phyloP scores from a whole-genome alignment of 768 basidiomycete genomes.

The Leccinellum luteum region DNA sequence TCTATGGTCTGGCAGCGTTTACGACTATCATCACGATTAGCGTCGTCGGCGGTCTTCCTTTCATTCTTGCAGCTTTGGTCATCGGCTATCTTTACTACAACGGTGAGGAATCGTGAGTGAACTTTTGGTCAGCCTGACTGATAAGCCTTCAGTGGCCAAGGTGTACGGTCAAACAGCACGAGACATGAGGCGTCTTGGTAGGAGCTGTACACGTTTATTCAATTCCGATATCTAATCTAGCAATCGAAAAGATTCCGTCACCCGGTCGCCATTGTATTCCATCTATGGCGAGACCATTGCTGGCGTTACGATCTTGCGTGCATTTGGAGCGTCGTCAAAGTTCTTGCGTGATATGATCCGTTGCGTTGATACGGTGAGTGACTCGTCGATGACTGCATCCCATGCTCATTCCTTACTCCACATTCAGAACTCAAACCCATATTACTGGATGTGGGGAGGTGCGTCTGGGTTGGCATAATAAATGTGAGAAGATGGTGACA shows the following conservation, averaged over 20 bases:
- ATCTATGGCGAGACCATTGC: slow-evolving; percentile 52
- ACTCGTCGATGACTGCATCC: not conserved
- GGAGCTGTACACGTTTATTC: slow-evolving; percentile 12
- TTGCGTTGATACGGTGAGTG: slow-evolving; percentile 73
- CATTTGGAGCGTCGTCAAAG: slow-evolving; percentile 87
- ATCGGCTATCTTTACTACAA: slow-evolving; percentile 69
- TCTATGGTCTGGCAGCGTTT: slow-evolving; percentile 63
- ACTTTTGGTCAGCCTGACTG: not conserved
- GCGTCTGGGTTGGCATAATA: slow-evolving; percentile 11
- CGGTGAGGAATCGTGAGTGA: slow-evolving; percentile 39
- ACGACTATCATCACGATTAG: slow-evolving; percentile 77
- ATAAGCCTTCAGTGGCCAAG: slow-evolving; percentile 34
- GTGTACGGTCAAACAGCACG: slow-evolving; percentile 83
- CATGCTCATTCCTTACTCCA: not conserved
- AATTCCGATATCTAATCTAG: not conserved
- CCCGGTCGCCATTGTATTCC: slow-evolving; percentile 47
- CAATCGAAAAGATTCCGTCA: slow-evolving; percentile 40
- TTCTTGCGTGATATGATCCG: slow-evolving; percentile 82
- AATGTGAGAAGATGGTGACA: slow-evolving; percentile 4
- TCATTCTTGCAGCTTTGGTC: slow-evolving; percentile 56
- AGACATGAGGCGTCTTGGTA: slow-evolving; percentile 79
- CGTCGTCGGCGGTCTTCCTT: slow-evolving; percentile 74
- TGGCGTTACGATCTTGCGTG: slow-evolving; percentile 58
- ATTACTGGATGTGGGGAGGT: slow-evolving; percentile 93
- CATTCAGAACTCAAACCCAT: slow-evolving; percentile 60